These are phyloP conservation scores for Xenosphaeropsis pyriputrescens DNA, from an alignment of 2,329 filamentous ascomycete genomes.

Conservation along the genomic window DNA sequence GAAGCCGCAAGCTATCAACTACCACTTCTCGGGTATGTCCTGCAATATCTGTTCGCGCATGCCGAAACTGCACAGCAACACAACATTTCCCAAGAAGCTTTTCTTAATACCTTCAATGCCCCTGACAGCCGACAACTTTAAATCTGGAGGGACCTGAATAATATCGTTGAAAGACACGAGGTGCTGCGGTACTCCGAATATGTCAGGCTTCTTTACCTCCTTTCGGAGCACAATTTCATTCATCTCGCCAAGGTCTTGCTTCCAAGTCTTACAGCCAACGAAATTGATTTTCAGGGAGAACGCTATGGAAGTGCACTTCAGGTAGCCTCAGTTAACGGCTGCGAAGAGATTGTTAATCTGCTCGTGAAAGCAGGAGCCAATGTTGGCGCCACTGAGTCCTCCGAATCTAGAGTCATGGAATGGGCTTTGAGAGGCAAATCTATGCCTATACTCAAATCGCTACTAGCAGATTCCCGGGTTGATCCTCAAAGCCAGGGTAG, in stretches of 20 bases:
- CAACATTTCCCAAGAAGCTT: constrained; percentile 17
- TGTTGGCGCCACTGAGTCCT: not conserved
- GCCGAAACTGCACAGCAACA: constrained; percentile 20
- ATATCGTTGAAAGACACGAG: constrained; percentile 15
- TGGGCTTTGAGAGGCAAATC: not conserved
- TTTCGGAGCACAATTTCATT: constrained; percentile 17
- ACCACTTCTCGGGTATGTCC: constrained; percentile 32
- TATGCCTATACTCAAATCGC: not conserved
- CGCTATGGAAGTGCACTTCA: not conserved
- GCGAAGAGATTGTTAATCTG: not conserved
- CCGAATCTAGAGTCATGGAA: not conserved
- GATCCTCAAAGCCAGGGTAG: no score
- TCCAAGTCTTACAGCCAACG: not conserved
- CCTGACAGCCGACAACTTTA: constrained; percentile 6
- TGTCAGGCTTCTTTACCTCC: constrained; percentile 19
- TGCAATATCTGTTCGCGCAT: constrained; percentile 24
- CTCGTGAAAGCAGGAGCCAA: not conserved
- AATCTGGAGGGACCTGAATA: constrained; percentile 17
- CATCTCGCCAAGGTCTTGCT: constrained; percentile 2
- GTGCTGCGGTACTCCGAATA: constrained; percentile 11
- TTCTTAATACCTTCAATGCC: constrained; percentile 17
- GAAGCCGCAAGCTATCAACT: constrained; percentile 11
- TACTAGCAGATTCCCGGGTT: not conserved
- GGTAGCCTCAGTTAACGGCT: not conserved
- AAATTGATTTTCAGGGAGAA: not conserved